Evolutionary conservation across 345 rosid species (phyloP).

Genomic region (Brassica nigra): DNA sequence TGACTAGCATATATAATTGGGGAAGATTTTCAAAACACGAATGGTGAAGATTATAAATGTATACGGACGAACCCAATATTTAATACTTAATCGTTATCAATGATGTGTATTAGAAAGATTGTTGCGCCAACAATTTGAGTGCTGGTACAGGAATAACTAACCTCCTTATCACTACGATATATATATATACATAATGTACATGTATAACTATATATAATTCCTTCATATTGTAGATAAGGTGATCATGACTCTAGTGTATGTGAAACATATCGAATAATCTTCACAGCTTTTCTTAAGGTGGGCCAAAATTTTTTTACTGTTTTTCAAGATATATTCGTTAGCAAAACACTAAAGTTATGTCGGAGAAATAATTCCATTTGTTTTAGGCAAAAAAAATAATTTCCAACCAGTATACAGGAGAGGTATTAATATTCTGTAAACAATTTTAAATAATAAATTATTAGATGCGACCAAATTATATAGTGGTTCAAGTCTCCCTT

Average conservation of each 20-base stretch:
- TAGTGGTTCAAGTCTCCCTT: conserved; percentile 17
- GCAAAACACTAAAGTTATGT: conserved; percentile 2
- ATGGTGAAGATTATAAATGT: neutral
- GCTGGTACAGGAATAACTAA: conserved; percentile 3
- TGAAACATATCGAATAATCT: conserved; percentile 18
- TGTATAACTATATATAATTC: neutral
- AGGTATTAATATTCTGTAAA: neutral
- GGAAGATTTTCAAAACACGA: neutral
- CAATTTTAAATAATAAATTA: neutral
- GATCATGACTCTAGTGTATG: conserved; percentile 24
- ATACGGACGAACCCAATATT: neutral
- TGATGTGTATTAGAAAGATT: neutral
- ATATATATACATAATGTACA: neutral
- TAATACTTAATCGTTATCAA: neutral
- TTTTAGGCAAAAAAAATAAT: neutral
- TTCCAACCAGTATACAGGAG: neutral
- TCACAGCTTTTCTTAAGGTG: conserved; percentile 27
- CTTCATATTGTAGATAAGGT: neutral
- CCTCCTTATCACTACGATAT: neutral
- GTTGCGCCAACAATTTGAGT: neutral
- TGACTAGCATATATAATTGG: neutral
- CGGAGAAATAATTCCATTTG: conserved; percentile 34
- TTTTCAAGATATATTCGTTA: conserved; percentile 26
- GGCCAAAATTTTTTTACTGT: conserved; percentile 28
- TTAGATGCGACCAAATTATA: conserved; percentile 11